Evolutionary conservation across 2,329 filamentous ascomycete genomes (phyloP).

Genomic region (Xylariaceae sp.): DNA sequence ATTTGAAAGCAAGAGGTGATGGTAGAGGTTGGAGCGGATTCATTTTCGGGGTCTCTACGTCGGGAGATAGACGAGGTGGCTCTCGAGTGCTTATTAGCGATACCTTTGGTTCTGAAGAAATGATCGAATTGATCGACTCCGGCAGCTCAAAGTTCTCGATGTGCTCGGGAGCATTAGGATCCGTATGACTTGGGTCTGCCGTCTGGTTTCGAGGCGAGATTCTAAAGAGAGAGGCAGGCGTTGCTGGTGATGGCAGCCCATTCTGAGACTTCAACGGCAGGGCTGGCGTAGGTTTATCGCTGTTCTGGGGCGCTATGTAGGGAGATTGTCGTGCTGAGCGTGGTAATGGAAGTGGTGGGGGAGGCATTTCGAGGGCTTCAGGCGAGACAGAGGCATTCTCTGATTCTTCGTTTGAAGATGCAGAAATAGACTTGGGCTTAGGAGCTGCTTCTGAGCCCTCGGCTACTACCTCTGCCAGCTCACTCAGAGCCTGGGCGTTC

Average conservation of each 20-base stretch:
- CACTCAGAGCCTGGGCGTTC: conserved; percentile 61
- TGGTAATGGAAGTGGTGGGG: conserved; percentile 70
- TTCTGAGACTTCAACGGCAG: conserved; percentile 38
- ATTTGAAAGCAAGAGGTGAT: conserved; percentile 55
- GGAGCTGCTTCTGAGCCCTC: conserved; percentile 45
- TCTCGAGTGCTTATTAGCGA: conserved; percentile 59
- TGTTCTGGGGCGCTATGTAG: conserved; percentile 64
- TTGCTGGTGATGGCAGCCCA: conserved; percentile 70
- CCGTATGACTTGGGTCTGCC: conserved; percentile 49
- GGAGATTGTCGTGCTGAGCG: conserved; percentile 72
- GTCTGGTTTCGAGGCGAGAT: conserved; percentile 64
- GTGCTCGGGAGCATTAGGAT: conserved; percentile 55
- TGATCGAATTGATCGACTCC: conserved; percentile 72
- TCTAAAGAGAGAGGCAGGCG: conserved; percentile 87
- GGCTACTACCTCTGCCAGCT: conserved; percentile 53
- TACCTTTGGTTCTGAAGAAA: conserved; percentile 54
- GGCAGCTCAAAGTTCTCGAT: conserved; percentile 72
- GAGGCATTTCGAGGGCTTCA: conserved; percentile 70
- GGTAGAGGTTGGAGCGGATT: conserved; percentile 59
- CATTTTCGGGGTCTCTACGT: conserved; percentile 52
- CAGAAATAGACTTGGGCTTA: conserved; percentile 45
- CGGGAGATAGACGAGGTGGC: conserved; percentile 50
- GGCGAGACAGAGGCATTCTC: conserved; percentile 71
- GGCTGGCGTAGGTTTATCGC: conserved; percentile 37
- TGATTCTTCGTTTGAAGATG: conserved; percentile 58